A percentile compares a stretch with the other conserved stretches of the same genome.
Evolutionary conservation across 495 filamentous ascomycete species (phyloP).

Genomic region (Extremus antarcticus): DNA sequence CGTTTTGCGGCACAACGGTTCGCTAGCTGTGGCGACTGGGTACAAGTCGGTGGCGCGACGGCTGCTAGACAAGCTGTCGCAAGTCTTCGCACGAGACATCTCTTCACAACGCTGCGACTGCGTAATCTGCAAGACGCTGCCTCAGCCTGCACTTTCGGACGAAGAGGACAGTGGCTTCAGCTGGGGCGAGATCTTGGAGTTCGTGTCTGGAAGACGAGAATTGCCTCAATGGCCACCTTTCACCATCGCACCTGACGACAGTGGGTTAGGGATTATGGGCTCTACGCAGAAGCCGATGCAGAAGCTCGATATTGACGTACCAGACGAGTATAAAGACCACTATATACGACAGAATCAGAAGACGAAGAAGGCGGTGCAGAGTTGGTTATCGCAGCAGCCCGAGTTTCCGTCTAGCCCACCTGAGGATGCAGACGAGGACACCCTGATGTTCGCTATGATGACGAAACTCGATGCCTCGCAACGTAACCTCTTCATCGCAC

Average conservation of each 20-base stretch:
- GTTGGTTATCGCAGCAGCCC: constrained; percentile 71
- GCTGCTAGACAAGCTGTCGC: constrained; percentile 82
- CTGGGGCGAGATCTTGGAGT: constrained; percentile 93
- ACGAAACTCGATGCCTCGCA: constrained; percentile 71
- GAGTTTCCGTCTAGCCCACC: constrained; percentile 61
- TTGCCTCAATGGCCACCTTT: constrained; percentile 84
- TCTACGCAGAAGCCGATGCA: constrained; percentile 51
- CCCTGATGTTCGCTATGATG: constrained; percentile 80
- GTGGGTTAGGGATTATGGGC: constrained; percentile 44
- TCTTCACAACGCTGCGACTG: constrained; percentile 70
- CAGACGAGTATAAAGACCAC: constrained; percentile 78
- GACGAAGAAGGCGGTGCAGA: constrained; percentile 71
- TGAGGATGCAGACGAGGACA: constrained; percentile 83
- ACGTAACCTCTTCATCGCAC: constrained; percentile 62
- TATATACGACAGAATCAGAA: constrained; percentile 81
- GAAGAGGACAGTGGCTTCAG: constrained; percentile 57
- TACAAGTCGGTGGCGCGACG: constrained; percentile 89
- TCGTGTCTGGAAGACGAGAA: constrained; percentile 75
- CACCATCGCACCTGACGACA: constrained; percentile 44
- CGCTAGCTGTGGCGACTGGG: constrained; percentile 88
- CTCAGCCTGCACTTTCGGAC: constrained; percentile 26
- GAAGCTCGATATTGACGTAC: constrained; percentile 82
- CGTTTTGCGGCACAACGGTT: constrained; percentile 73
- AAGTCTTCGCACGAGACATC: constrained; percentile 86
- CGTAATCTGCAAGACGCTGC: constrained; percentile 54